These are phyloP conservation scores for Tetrahymena borealis DNA, from an alignment of 73 alveolate genomes.

Conservation along the genomic window DNA sequence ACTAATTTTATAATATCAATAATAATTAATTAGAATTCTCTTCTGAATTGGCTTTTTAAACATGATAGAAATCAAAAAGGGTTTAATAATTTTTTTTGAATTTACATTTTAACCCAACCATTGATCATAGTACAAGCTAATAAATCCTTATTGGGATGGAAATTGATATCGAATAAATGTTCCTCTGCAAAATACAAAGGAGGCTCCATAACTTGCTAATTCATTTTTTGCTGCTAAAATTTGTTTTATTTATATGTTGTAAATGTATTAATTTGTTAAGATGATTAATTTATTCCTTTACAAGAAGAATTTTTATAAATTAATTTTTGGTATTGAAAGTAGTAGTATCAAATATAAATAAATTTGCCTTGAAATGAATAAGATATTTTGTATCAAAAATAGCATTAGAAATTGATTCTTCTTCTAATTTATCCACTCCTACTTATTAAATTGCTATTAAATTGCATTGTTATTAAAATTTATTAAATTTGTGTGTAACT, in stretches of 20 bases:
- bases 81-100: neutral
- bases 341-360: neutral
- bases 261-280: neutral
- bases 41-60: neutral
- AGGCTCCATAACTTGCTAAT: conserved; percentile 44
- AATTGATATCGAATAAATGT: conserved; percentile 61
- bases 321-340: neutral
- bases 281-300: neutral
- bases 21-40: neutral
- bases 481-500: no score
- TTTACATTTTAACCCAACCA: conserved; percentile 52
- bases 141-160: conserved; percentile 60
- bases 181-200: conserved; percentile 65
- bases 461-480: no score
- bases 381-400: neutral
- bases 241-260: neutral
- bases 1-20: neutral
- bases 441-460: neutral
- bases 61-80: neutral
- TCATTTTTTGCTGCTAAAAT: neutral
- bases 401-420: neutral
- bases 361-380: neutral
- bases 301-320: neutral
- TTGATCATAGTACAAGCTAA: conserved; percentile 50
- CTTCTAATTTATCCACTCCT: neutral